Base-by-base conservation (phyloP, 1,139 yeast genomes). In the Zygoascus sp. region DNA sequence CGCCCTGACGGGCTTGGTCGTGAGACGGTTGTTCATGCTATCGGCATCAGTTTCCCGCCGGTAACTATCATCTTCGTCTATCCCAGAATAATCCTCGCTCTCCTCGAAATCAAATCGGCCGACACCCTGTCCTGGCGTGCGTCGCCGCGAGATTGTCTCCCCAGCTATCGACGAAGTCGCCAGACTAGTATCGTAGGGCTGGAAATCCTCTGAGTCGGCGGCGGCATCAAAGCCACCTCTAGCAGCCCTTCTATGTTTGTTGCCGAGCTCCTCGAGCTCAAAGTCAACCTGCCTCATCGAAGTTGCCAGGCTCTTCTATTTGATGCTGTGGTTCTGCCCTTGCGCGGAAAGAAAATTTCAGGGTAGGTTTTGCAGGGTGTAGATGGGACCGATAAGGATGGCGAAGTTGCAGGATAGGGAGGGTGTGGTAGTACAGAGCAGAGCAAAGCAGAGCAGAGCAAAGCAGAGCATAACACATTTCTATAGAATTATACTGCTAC, bases 21-120 rank as follows among this genome's bases (percentile, higher is more conserved):
- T 20, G 4, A 20, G 35, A 5, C 43, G 32, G 20, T 28, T 25
- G n/a, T 40, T 40, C 43, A 38, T 38, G 21, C 32, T 38, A 17
- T 22, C 15, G 15, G 34, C 34, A n/a, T 30, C 34, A 15, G 16
- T 15, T n/a, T 13, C 17, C 13, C 17, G 16, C 17, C 34, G 17
- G 34, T 8, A 30, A 3, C 17, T 16, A 7, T 13, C 34, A 30
- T 7, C 17, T 11, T 30, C 34, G 7, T 23, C 41, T 2, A 13
- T 5, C 13, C 22, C 32, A 3, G 32, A 38, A 13, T 16, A 20
- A 2, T n/a, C 39, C 11, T 35, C 39, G 5, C 5, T 30, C 7
- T 16, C 22, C 11, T 35, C 39, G 9, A 19, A 19, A 6, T 21
- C 39, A 35, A 35, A 35, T 35, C 39, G 22, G 19, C 39, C 39